Conservation (phyloP, 768 basidiomycete species). For the Rhodosporidiobolus sp. region DNA sequence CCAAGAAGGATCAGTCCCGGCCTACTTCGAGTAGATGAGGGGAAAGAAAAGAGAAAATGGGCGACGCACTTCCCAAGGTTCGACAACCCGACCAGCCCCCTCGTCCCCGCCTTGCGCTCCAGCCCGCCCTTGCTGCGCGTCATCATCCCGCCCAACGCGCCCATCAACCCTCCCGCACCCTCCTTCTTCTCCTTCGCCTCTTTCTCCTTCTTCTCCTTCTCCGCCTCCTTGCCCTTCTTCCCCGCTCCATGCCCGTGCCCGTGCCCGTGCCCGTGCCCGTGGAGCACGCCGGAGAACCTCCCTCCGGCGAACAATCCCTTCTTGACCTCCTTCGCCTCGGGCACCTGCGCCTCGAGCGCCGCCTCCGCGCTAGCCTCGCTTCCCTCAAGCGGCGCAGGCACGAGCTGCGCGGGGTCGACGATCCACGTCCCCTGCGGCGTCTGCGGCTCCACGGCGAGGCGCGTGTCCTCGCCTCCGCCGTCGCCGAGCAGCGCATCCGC, state of each 20-base stretch:
- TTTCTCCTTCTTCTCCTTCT: background rate
- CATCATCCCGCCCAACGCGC: background rate
- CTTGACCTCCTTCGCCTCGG: background rate
- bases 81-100: constrained; percentile 29
- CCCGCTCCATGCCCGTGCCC: constrained; percentile 17
- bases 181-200: background rate
- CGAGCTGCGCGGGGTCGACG: constrained; percentile 24
- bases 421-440: constrained; percentile 28
- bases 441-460: constrained; percentile 37
- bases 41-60: too few species aligned
- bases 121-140: constrained; percentile 28
- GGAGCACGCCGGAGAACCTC: constrained; percentile 9
- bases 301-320: constrained; percentile 15
- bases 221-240: constrained; percentile 4
- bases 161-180: background rate
- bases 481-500: constrained; percentile 31
- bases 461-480: background rate
- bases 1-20: background rate
- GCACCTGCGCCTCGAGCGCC: background rate
- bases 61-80: constrained; percentile 38
- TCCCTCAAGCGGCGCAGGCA: constrained; percentile 51
- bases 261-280: too few species aligned
- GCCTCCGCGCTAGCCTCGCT: constrained; percentile 56
- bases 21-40: background rate
- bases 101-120: background rate